Conservation (phyloP, 2,329 filamentous ascomycete genomes). For the Apiospora kogelbergensis region DNA sequence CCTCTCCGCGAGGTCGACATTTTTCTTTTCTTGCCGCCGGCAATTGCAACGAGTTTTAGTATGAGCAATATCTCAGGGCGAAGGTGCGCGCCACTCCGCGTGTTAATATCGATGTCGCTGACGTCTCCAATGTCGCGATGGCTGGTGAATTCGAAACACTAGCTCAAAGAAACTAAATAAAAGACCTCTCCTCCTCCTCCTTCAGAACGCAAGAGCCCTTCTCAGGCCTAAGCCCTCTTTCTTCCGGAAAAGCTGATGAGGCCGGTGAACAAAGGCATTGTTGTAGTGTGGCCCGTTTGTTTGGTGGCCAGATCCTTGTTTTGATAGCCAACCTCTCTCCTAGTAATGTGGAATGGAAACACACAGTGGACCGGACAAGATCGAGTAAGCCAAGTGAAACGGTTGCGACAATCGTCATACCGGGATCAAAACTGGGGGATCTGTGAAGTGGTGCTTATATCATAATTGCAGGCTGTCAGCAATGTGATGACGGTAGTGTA, state of each 20-base stretch:
- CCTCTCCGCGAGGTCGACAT: not conserved
- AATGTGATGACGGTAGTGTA: not conserved
- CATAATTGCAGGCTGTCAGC: not conserved
- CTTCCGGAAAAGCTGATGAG: not conserved
- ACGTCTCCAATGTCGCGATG: not conserved
- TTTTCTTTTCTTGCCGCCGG: not conserved
- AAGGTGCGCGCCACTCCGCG: not conserved
- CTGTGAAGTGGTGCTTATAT: not conserved
- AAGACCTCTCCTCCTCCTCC: not conserved
- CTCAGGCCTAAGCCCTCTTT: not conserved
- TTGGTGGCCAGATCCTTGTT: not conserved
- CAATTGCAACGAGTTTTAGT: too few relatives aligned
- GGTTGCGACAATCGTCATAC: not conserved
- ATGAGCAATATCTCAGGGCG: not conserved
- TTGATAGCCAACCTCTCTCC: not conserved
- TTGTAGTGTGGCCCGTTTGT: not conserved
- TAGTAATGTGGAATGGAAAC: not conserved
- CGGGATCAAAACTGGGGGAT: not conserved
- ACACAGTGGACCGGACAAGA: not conserved
- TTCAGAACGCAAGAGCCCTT: not conserved
- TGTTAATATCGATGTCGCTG: not conserved
- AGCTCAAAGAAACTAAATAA: not conserved
- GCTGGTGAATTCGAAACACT: not conserved
- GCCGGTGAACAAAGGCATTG: constrained; percentile 9
- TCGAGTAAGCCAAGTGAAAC: not conserved